A percentile compares a stretch with the other conserved stretches of the same genome.
Conservation (phyloP, 345 rosid species). For the Litchi chinensis region DNA sequence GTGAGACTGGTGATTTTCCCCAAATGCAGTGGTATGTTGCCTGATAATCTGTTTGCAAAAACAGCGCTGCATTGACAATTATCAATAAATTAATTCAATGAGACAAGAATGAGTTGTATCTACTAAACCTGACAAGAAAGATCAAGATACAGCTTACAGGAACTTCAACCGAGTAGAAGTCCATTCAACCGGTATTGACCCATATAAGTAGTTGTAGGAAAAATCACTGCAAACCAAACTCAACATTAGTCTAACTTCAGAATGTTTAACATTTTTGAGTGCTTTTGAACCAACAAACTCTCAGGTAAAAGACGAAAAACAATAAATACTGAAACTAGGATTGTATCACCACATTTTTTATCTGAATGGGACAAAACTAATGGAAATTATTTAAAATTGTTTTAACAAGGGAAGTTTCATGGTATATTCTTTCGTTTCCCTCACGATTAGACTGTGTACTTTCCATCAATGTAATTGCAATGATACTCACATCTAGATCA, state of each 20-base stretch:
- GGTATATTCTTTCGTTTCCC: not conserved
- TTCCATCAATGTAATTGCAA: not conserved
- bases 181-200: conserved; percentile 64
- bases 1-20: conserved; percentile 43
- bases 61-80: conserved; percentile 35
- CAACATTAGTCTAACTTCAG: not conserved
- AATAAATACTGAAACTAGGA: not conserved
- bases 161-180: conserved; percentile 42
- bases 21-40: conserved; percentile 43
- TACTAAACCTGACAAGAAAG: not conserved
- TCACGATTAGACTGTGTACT: not conserved
- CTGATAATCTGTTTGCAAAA: conserved; percentile 47
- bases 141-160: conserved; percentile 43
- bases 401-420: not conserved
- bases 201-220: conserved; percentile 56
- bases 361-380: not conserved
- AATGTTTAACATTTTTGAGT: not conserved
- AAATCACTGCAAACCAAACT: conserved; percentile 50
- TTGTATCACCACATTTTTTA: not conserved
- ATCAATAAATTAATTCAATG: conserved; percentile 11
- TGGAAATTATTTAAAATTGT: too few species aligned
- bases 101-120: not conserved
- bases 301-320: not conserved
- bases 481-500: not conserved
- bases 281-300: not conserved